Base-by-base conservation (phyloP, 257 asterid species). In the Sherardia arvensis region DNA sequence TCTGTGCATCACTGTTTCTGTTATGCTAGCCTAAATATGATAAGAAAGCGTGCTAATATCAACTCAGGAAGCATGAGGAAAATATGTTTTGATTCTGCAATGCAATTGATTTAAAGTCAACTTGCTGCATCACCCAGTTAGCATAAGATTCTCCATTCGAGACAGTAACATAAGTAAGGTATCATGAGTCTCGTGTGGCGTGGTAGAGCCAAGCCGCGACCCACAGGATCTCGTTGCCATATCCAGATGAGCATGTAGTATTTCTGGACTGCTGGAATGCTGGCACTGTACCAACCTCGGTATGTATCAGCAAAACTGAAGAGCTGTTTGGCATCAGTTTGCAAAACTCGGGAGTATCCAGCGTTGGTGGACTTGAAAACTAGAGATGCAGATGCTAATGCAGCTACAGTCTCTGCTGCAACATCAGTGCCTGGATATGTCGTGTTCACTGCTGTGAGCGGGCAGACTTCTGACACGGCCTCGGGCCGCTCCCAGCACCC, bases 381-480 rank as follows among this genome's bases (percentile, higher is more conserved):
- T 30, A 87, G 68, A 8, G 91, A 87, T 7, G 91, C 83, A 25
- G 91, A 74, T 0, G 95, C 91, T 85, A 84, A 65, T 14, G 95
- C 91, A 22, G 95, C 91, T 4, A 91, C 87, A 33, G 89, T 82
- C 76, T 87, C 95, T n/a, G 91, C 95, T 12, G 85, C 84, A 38
- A 86, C 83, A 2, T 86, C 95, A 20, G 95, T 66, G 12, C 91
- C 91, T 0, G 95, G 95, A 67, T 71, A 53, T 0, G 91, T 65
- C 22, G 58, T 22, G n/a, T 86, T 84, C 36, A 86, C 74, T 67
- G 80, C 84, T 0, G 68, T 66, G 5, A 84, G 56, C 10, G 88
- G 85, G 66, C 88, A 68, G 5, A 22, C 51, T 63, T 54, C 71
- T 17, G 73, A 66, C 80, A 69, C 68, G 17, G 9, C 59, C 68